Base-by-base conservation (phyloP, 2,329 filamentous ascomycete genomes). In the Fusarium sp. region DNA sequence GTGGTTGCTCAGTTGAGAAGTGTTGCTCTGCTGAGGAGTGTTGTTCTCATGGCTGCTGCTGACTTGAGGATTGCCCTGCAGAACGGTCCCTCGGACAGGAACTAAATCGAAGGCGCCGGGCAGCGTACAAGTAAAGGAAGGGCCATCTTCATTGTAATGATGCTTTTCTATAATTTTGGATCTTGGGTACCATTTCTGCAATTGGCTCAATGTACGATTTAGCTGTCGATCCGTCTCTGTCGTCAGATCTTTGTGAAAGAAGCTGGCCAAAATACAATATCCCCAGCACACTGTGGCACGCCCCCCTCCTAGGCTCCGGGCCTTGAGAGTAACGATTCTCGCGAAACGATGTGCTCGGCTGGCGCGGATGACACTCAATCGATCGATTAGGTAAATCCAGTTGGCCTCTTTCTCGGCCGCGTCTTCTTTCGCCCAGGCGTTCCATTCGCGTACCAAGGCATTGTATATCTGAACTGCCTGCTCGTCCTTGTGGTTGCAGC, bases 291-390 rank as follows among this genome's bases (percentile, higher is more conserved):
- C 19, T 27, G 19, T 10, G 18, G 5, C 25, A 45, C 12, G 12
- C 19, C 44, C 42, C 5, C 42, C 18, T 45, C 5, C 18, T 7
- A 7, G 14, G 8, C 8, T 5, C 42, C 6, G 4, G 12, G 42
- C 23, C 42, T 3, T 45, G 0, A 0, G 3, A 7, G 1, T 3
- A 27, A 45, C 42, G 4, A 4, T 6, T 27, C 4, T 27, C 8
- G 23, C 3, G 23, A 45, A 45, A 27, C 2, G 5, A 19, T 0
- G 1, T 45, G 1, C 10, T 44, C 23, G 41, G 2, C 11, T 5
- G 41, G 0, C 3, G 1, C 10, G 41, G 6, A 2, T 1, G 41
- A 5, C 2, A 5, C 2, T 5, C 18, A 45, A 21, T 45, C 42
- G 42, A 15, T 3, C 5, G 42, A 1, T 8, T 15, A 45, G 5